Base-by-base conservation (phyloP, 306 rosid genomes). In the Geum urbanum region DNA sequence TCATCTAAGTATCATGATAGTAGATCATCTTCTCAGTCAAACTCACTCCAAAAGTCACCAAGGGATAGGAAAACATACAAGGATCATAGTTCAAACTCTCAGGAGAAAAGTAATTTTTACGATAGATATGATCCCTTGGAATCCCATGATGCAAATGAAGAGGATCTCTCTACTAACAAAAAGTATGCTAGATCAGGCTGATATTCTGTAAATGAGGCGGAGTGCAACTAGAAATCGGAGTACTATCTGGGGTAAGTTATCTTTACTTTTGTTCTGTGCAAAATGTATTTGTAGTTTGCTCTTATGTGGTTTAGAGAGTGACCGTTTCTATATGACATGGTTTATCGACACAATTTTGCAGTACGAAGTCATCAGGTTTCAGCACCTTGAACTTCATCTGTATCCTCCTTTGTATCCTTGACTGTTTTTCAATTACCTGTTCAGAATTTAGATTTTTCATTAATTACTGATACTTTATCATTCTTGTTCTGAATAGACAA, bases 391-490 rank as follows among this genome's bases (percentile, higher is more conserved):
- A 77, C 83, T 72, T 69, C 76, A 69, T 69, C 74, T 79, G 95
- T 94, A 94, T 94, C 97, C 99, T 87, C 80, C 87, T 77, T 81
- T 88, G 96, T 94, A 91, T 94, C 99, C 92, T 88, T 85, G 40
- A 74, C 70, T 69, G 64, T 37, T 87, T 56, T 70, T 22, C 16
- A 27, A 14, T n/a, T 49, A 35, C 46, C 15, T 54, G 62, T 53
- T 61, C 69, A 39, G 48, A 7, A 41, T 67, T 49, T 60, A 41
- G 8, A 52, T 11, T 24, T 40, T 6, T 13, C 10, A 43, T 43
- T 50, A 20, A 20, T 19, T 43, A 12, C 16, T 4, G 14, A 6
- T 53, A 58, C 15, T 27, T 50, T 6, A 27, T 22, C 52, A 13
- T 13, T 70, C 16, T 47, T 3, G 12, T 45, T 35, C 41, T 58